These are phyloP conservation scores for Diaporthe citri DNA, from an alignment of 2,329 filamentous ascomycete genomes.

Conservation along the genomic window DNA sequence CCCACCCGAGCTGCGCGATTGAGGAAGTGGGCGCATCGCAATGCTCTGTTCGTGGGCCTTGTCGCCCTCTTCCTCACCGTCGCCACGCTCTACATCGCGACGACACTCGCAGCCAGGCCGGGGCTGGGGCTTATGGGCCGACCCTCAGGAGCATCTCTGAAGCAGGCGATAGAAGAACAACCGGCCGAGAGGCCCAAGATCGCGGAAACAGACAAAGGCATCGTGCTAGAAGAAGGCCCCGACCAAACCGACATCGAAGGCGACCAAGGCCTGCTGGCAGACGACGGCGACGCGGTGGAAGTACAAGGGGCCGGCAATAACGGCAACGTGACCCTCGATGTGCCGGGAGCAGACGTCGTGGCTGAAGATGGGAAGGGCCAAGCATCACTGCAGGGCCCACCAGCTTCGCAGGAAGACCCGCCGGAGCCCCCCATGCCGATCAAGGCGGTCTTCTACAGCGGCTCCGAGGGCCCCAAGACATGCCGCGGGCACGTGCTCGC, in stretches of 20 bases:
- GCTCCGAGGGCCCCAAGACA: constrained; percentile 51
- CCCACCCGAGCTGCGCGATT: not conserved
- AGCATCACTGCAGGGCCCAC: constrained; percentile 56
- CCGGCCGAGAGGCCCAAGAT: not conserved
- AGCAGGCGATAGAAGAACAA: constrained; percentile 20
- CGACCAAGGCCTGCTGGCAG: not conserved
- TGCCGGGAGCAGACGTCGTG: constrained; percentile 1
- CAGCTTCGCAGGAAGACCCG: constrained; percentile 51
- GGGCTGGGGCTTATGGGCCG: constrained; percentile 1
- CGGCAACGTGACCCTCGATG: not conserved
- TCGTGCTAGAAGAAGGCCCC: not conserved
- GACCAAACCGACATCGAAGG: constrained; percentile 5
- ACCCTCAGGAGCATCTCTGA: constrained; percentile 15
- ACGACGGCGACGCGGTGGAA: not conserved
- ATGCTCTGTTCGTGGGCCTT: constrained; percentile 20
- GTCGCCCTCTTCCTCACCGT: constrained; percentile 32
- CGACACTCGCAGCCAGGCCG: constrained; percentile 9
- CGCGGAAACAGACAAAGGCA: not conserved
- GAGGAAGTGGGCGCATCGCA: constrained; percentile 29
- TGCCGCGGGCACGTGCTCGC: constrained; percentile 51
- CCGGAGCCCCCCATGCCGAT: constrained; percentile 58
- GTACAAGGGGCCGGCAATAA: not conserved
- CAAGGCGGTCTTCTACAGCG: constrained; percentile 58
- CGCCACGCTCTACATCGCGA: constrained; percentile 28
- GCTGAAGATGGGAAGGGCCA: constrained; percentile 46